phyloP scores from a whole-genome alignment of 306 rosid genomes.

The Malus asiatica region DNA sequence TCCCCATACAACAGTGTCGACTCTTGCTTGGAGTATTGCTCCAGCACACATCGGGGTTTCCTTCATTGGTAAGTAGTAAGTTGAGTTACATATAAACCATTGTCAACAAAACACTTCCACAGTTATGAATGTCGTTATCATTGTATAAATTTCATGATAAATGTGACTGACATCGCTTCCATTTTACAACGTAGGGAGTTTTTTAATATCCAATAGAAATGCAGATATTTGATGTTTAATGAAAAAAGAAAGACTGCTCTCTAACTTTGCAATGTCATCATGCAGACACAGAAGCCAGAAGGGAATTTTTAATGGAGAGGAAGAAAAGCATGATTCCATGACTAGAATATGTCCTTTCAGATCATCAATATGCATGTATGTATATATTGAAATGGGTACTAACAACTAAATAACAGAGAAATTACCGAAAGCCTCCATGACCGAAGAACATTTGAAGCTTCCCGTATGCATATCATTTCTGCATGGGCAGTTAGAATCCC shows the following conservation, averaged over 20 bases:
- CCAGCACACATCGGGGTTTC: slow-evolving; percentile 86
- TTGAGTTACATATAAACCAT: background rate
- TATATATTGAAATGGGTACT: background rate
- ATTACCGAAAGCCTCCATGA: slow-evolving; percentile 92
- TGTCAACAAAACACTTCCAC: background rate
- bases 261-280: background rate
- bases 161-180: too few species aligned
- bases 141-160: too few species aligned
- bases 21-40: slow-evolving; percentile 86
- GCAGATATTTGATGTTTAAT: slow-evolving; percentile 1
- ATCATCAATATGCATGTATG: background rate
- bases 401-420: slow-evolving; percentile 13
- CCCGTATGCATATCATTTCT: slow-evolving; percentile 86
- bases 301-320: background rate
- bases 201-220: background rate
- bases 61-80: background rate
- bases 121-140: too few species aligned
- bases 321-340: background rate
- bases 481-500: slow-evolving; percentile 99
- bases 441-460: slow-evolving; percentile 73
- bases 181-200: too few species aligned
- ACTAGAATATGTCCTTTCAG: background rate
- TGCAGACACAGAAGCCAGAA: too few species aligned
- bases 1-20: slow-evolving; percentile 87
- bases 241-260: background rate